Evolutionary conservation across 148 eudicot genomes (phyloP), one percentile per base, ranked within the genome.

Genomic region (Vaccinium darrowii): DNA sequence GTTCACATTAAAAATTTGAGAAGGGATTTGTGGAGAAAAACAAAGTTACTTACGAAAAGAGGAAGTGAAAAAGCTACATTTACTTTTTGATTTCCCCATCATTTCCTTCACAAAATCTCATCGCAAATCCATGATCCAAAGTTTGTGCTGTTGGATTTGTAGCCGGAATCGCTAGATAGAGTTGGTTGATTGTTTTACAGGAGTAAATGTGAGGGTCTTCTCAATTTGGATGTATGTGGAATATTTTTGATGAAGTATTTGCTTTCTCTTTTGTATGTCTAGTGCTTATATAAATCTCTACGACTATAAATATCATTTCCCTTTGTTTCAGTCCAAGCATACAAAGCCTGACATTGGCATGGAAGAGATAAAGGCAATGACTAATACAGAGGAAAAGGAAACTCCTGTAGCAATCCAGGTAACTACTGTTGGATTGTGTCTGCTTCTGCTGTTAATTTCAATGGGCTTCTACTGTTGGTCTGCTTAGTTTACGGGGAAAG

Each of bases 331-430:
- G 76, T 15, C 52, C 23, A 50, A 67, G 12, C 52, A 69, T 49
- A 25, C 19, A 21, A 25, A 49, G 49, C 76, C 60, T 14, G 53
- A n/a, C 25, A 8, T 47, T 49, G 84, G 53, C 1, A 8, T 50
- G 84, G 76, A 82, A 82, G 84, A 15, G 84, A 82, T 82, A 15
- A 82, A 82, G 43, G 25, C 84, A 65, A 39, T 82, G 25, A 27
- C 58, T 49, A 16, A 25, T 51, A 67, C 76, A 16, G 84, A 49
- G 23, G 56, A 50, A 67, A 82, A 67, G 30, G 84, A 67, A 50
- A 69, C 23, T 1, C 60, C 57, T 8, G 43, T 23, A 67, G 43
- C 43, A 8, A 82, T 67, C 39, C 60, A 49, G n/a, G 84, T 82
- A 67, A 49, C 27, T 18, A 19, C 14, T 4, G 13, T 19, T 67